A percentile compares a stretch with the other conserved stretches of the same genome.
These are phyloP conservation scores for Trametes versicolor DNA, from an alignment of 1,284 basidiomycete genomes.

Conservation along the genomic window DNA sequence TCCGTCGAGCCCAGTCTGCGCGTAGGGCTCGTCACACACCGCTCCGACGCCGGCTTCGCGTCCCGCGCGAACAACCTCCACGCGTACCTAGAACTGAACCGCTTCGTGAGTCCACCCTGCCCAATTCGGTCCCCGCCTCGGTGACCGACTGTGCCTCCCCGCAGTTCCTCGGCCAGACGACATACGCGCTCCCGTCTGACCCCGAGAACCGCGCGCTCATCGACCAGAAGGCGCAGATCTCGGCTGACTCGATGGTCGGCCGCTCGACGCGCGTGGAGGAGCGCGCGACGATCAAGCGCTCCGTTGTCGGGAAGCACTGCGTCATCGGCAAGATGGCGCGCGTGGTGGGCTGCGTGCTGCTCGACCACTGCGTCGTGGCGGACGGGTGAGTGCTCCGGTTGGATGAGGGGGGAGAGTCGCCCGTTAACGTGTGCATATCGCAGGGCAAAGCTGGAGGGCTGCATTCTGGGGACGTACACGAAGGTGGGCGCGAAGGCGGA, in stretches of 20 bases:
- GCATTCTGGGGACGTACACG: conserved; percentile 86
- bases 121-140: neutral
- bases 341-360: conserved; percentile 86
- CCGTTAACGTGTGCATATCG: no score
- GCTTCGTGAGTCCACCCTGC: conserved; percentile 60
- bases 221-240: conserved; percentile 86
- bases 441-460: conserved; percentile 91
- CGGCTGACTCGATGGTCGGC: conserved; percentile 86
- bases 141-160: neutral
- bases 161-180: conserved; percentile 62
- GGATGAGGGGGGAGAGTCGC: conserved; percentile 2
- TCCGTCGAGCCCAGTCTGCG: conserved; percentile 57
- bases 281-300: conserved; percentile 87
- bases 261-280: conserved; percentile 87
- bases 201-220: conserved; percentile 71
- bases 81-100: conserved; percentile 86
- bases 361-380: conserved; percentile 90
- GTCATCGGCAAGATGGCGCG: conserved; percentile 88
- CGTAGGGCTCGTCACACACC: conserved; percentile 69
- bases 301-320: conserved; percentile 90
- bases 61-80: conserved; percentile 88
- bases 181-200: conserved; percentile 66
- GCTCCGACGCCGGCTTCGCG: conserved; percentile 65
- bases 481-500: conserved; percentile 84
- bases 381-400: conserved; percentile 70